phyloP scores from a whole-genome alignment of 2,329 filamentous ascomycete species.

The Cercospora sp. region DNA sequence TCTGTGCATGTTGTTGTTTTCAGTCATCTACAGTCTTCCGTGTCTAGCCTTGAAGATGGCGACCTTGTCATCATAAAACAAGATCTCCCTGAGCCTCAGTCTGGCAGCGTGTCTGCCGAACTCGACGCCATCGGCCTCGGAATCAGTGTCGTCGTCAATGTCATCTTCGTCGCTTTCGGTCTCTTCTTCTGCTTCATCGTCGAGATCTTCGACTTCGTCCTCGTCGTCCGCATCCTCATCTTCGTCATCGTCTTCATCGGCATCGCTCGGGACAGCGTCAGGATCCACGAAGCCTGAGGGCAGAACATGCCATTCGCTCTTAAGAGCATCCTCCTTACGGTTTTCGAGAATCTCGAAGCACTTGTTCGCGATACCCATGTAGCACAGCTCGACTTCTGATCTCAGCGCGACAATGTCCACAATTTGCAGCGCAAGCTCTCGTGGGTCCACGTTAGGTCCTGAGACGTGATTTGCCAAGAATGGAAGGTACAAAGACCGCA shows the following conservation, averaged over 20 bases:
- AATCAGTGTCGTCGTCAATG: conserved; percentile 18
- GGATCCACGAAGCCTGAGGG: conserved; percentile 46
- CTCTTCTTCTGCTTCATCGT: conserved; percentile 42
- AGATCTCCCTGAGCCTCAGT: conserved; percentile 71
- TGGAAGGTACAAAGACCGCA: conserved; percentile 70
- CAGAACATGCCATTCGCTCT: conserved; percentile 46
- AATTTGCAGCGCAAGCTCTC: conserved; percentile 73
- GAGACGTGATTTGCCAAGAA: conserved; percentile 65
- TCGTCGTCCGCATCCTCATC: conserved; percentile 51
- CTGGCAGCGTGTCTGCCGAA: conserved; percentile 35
- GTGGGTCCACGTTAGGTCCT: conserved; percentile 57
- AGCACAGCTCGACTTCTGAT: conserved; percentile 74
- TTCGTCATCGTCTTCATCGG: conserved; percentile 54
- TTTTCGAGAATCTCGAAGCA: conserved; percentile 80
- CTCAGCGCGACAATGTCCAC: conserved; percentile 75
- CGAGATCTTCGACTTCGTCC: conserved; percentile 52
- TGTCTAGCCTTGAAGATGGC: conserved; percentile 77
- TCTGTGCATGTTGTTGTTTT: background rate
- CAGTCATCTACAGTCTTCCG: conserved; percentile 44
- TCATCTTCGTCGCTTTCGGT: conserved; percentile 42
- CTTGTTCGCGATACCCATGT: conserved; percentile 72
- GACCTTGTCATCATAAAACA: conserved; percentile 83
- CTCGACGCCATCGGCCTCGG: conserved; percentile 15
- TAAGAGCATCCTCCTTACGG: conserved; percentile 43
- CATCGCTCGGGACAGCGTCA: conserved; percentile 49